These are phyloP conservation scores for Zygoascus flipseniorum DNA, from an alignment of 805 yeast genomes.

Conservation along the genomic window DNA sequence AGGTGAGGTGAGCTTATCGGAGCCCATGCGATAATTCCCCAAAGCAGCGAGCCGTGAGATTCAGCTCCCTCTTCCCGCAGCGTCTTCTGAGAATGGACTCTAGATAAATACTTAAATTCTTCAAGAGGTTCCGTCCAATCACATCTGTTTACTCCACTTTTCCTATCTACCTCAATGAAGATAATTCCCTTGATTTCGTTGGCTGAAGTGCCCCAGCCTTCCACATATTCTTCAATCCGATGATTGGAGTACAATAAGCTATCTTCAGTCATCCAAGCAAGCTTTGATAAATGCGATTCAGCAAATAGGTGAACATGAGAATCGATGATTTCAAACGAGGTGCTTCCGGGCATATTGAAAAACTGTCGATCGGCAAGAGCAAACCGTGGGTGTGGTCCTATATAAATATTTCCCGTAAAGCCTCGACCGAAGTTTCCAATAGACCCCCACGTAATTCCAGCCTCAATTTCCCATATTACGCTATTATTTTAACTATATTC, in stretches of 20 bases:
- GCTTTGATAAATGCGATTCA: slow-evolving; percentile 16
- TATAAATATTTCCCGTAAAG: too few relatives aligned
- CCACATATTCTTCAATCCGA: slow-evolving; percentile 26
- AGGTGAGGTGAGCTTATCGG: slow-evolving; percentile 29
- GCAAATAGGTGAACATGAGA: slow-evolving; percentile 34
- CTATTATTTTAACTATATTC: neutral
- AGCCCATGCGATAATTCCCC: slow-evolving; percentile 39
- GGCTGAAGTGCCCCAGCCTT: slow-evolving; percentile 14
- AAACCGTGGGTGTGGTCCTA: too few relatives aligned
- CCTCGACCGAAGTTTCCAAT: too few relatives aligned
- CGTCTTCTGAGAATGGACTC: neutral
- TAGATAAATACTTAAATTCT: slow-evolving; percentile 22
- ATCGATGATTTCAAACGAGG: slow-evolving; percentile 20
- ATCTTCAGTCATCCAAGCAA: slow-evolving; percentile 31
- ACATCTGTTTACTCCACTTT: neutral
- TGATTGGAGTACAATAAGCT: slow-evolving; percentile 22
- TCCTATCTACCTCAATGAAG: slow-evolving; percentile 32
- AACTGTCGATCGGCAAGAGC: too few relatives aligned
- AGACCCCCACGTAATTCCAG: too few relatives aligned
- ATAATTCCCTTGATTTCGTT: slow-evolving; percentile 15
- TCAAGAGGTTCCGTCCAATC: slow-evolving; percentile 24
- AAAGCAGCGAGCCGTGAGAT: slow-evolving; percentile 6
- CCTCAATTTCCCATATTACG: too few relatives aligned
- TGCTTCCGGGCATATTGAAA: too few relatives aligned
- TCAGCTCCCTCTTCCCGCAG: neutral